Base-by-base conservation (phyloP, 768 basidiomycete species). In the Lyophyllum semitale region DNA sequence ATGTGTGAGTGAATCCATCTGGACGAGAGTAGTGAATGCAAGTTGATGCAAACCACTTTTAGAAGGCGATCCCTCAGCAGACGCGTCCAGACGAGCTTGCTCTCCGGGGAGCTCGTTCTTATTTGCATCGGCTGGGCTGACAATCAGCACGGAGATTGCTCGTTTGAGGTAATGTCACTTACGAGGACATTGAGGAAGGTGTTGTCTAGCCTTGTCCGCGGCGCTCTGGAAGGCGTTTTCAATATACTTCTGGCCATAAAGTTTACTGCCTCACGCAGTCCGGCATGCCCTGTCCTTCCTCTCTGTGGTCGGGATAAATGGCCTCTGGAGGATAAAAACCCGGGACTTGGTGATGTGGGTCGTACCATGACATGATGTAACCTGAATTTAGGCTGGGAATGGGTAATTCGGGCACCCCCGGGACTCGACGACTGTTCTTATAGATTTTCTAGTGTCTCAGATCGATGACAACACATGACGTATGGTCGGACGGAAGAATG, bases 101-200 rank as follows among this genome's bases (percentile, higher is more conserved):
- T 83, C 81, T 8, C 81, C 78, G 1, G 81, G 81, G 2, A 53
- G 18, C 23, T 30, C 13, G 33, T 8, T 25, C 11, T 44, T 33
- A 11, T 37, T 30, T 2, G 33, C n/a, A n/a, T n/a, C 45, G 2
- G 17, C n/a, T 0, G 30, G 7, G 18, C 22, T 46, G 25, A 26
- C 8, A 7, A 29, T 45, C 17, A 41, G 47, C 1, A 0, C n/a
- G 15, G 7, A 26, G n/a, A 25, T 17, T 25, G 17, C 15, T 20
- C 1, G 20, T 7, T 0, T 4, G 26, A 4, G 4, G 20, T 2
- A 2, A 30, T 15, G 17, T 8, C 9, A 53, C 48, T 18, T 13
- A 53, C 57, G 55, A 33, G 54, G 48, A 37, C 27, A 51, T 27
- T 37, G 52, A 3, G 56, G 61, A 18, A 62, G 52, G 33, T 59